Evolutionary conservation across 192 early-diverging fungal genomes (phyloP).

Genomic region (Funneliformis mosseae): DNA sequence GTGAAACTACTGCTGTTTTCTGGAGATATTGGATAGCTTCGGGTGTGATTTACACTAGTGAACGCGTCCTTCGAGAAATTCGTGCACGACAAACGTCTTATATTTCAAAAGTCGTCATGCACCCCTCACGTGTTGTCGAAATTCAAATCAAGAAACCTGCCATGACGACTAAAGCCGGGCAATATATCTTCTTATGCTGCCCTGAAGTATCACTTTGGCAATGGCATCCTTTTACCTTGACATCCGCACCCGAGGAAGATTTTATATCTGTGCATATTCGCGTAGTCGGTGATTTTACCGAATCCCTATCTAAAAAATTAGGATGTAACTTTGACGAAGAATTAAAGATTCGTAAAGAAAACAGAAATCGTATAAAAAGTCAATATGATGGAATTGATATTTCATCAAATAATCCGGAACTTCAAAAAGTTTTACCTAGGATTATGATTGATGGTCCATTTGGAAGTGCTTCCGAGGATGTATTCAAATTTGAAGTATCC

Average conservation of each 20-base stretch:
- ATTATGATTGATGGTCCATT: conserved; percentile 76
- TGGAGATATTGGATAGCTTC: conserved; percentile 65
- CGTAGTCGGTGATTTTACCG: conserved; percentile 74
- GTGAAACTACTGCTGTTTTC: conserved; percentile 49
- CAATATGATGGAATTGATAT: conserved; percentile 22
- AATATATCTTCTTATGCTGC: conserved; percentile 75
- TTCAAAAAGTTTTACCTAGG: conserved; percentile 48
- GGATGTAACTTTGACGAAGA: conserved; percentile 59
- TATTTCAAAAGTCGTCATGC: conserved; percentile 72
- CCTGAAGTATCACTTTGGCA: conserved; percentile 71
- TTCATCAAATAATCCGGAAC: conserved; percentile 24
- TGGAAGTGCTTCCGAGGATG: conserved; percentile 68
- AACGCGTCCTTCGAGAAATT: conserved; percentile 63
- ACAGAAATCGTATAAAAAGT: conserved; percentile 38
- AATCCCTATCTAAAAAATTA: conserved; percentile 58
- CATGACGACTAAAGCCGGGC: conserved; percentile 60
- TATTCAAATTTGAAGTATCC: conserved; percentile 73
- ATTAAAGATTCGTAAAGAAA: conserved; percentile 38
- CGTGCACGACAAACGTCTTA: conserved; percentile 58
- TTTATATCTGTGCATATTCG: conserved; percentile 77
- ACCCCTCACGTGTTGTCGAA: conserved; percentile 73
- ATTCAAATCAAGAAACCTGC: conserved; percentile 63
- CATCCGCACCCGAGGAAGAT: conserved; percentile 79
- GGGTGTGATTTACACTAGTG: conserved; percentile 59
- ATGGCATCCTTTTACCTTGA: conserved; percentile 82